Percentiles rank a stretch among this genome's conserved stretches.
Evolutionary conservation across 176 grass and related monocot species (phyloP).

Genomic region (Echinochloa phyllopogon): DNA sequence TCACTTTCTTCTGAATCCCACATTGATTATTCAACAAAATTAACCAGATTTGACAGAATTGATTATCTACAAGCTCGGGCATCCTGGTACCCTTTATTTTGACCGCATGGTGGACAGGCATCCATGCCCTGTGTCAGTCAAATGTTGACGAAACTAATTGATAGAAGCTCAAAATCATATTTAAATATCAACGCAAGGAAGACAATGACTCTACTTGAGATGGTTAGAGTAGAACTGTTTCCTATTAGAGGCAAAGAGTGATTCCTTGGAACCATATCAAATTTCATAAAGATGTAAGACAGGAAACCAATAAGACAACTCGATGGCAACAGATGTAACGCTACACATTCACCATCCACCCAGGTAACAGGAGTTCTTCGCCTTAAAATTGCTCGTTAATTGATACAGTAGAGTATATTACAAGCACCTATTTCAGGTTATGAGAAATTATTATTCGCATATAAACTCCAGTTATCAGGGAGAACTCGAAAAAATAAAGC

Average conservation of each 20-base stretch:
- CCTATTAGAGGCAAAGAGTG: background rate
- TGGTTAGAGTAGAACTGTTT: background rate
- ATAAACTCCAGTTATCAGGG: background rate
- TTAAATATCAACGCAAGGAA: background rate
- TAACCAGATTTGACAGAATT: background rate
- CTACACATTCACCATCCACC: background rate
- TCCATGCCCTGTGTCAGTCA: background rate
- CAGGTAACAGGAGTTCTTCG: background rate
- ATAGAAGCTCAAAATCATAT: background rate
- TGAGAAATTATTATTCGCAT: background rate
- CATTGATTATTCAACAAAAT: conserved; percentile 6
- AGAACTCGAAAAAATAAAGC: background rate
- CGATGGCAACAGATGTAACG: background rate
- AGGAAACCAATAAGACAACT: background rate
- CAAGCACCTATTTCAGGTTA: background rate
- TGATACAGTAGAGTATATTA: background rate
- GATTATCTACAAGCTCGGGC: background rate
- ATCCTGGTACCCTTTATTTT: background rate
- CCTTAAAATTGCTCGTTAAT: background rate
- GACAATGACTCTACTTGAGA: background rate
- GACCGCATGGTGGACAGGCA: background rate
- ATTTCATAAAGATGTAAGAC: background rate
- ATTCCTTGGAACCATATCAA: background rate
- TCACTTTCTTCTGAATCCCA: background rate
- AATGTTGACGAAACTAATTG: background rate